Evolutionary conservation across 495 filamentous ascomycete genomes (phyloP), one percentile per base, ranked within the genome.

Genomic region (Penicillium pulvis): DNA sequence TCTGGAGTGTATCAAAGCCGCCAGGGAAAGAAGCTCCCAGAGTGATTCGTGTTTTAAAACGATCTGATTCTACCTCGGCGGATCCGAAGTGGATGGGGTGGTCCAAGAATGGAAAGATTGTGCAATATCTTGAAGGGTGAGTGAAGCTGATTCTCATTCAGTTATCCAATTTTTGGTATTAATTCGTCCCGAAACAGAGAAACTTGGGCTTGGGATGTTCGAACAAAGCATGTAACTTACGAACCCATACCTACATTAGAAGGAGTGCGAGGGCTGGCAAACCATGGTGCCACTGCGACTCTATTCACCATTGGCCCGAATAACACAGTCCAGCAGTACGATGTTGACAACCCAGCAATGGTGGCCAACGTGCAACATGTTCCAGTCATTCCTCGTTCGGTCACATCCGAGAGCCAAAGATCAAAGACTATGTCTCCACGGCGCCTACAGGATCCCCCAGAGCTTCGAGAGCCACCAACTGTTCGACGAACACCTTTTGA

Each of bases 31-130:
- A 88, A 42, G 82, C 92, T 51, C 84, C 89, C 19, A 91, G 90
- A 65, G 89, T 96, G 6, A 96, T 98, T 56, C 81, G 94, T 49
- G 86, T 95, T 5, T 74, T 99, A 50, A 96, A 92, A 74, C 80
- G 88, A 64, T 85, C 84, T 6, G 92, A 97, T 61, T 89, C 70
- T 1, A 71, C 81, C 52, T 77, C 85, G 31, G 74, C 85, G 12
- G 92, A 92, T 10, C 90, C 89, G 19, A 96, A 96, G 71, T 99
- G 93, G 93, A 90, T 96, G 81, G 89, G 84, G 24, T 99, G 94
- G 94, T 98, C 95, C 4, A 98, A 96, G 77, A 97, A 96, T 77
- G 94, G 94, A 28, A 87, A 90, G 62, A 92, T 99, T 59, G 82
- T 99, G 51, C 94, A 99, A 75, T 93, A 85, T 75, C 85, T 92